Conservation (phyloP, 345 rosid genomes). For the Erucastrum elatum region DNA sequence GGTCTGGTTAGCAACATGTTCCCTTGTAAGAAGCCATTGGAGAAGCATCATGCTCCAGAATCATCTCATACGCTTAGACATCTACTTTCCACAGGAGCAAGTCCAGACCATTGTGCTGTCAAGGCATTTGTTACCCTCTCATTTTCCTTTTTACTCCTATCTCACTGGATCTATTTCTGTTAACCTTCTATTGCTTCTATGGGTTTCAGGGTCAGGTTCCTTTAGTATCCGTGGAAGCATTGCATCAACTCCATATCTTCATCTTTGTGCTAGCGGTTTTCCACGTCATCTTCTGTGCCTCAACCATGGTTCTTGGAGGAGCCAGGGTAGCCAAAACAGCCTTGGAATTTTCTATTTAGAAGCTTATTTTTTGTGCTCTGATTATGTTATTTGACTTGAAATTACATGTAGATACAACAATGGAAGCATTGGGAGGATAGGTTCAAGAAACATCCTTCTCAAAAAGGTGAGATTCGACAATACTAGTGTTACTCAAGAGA, state of each 20-base stretch:
- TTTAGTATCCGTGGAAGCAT: constrained; percentile 68
- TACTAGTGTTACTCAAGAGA: background rate
- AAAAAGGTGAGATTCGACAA: constrained; percentile 27
- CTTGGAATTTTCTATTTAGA: background rate
- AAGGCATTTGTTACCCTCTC: constrained; percentile 32
- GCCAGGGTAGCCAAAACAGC: constrained; percentile 49
- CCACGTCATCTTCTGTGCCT: constrained; percentile 73
- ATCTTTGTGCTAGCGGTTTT: constrained; percentile 84
- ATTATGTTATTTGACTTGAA: constrained; percentile 1
- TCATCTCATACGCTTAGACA: constrained; percentile 39
- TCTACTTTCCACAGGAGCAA: constrained; percentile 42
- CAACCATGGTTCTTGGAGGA: constrained; percentile 79
- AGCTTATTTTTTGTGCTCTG: background rate
- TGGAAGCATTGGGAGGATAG: constrained; percentile 81
- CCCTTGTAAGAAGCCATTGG: constrained; percentile 61
- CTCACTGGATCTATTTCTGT: background rate
- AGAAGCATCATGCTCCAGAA: constrained; percentile 31
- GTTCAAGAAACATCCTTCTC: constrained; percentile 37
- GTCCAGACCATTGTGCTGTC: constrained; percentile 37
- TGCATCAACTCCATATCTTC: constrained; percentile 87
- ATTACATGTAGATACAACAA: constrained; percentile 54
- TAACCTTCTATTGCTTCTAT: constrained; percentile 7
- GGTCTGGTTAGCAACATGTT: constrained; percentile 56
- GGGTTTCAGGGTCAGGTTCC: constrained; percentile 62
- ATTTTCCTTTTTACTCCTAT: background rate